phyloP scores from a whole-genome alignment of 2,329 filamentous ascomycete genomes.

The Beauveria caledonica region DNA sequence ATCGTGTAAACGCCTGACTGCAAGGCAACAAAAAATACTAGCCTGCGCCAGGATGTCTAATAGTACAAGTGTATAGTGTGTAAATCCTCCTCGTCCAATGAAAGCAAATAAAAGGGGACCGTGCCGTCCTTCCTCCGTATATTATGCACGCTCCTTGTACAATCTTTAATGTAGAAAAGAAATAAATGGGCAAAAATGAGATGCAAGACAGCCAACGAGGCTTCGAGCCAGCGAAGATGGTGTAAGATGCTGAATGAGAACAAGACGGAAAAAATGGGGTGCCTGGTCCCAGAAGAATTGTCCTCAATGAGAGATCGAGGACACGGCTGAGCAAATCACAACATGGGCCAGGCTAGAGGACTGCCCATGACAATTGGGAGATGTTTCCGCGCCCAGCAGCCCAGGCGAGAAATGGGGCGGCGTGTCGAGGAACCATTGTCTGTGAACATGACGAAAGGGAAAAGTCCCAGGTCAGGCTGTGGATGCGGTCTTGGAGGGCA shows the following conservation, averaged over 20 bases:
- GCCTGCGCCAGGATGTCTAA: not conserved
- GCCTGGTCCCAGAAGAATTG: not conserved
- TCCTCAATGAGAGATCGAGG: not conserved
- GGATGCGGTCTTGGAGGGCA: not conserved
- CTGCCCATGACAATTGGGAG: not conserved
- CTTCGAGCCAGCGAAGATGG: constrained; percentile 18
- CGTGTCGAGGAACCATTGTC: not conserved
- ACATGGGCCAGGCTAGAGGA: not conserved
- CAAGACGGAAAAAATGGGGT: not conserved
- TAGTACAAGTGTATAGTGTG: constrained; percentile 11
- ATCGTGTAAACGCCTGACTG: not conserved
- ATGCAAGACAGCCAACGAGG: not conserved
- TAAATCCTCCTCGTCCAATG: constrained; percentile 2
- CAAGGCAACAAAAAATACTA: not conserved
- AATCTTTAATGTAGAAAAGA: not conserved
- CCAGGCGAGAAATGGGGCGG: not conserved
- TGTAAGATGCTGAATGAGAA: not conserved
- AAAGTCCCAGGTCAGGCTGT: not conserved
- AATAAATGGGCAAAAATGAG: not conserved
- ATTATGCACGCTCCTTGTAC: constrained; percentile 12
- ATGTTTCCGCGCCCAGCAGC: not conserved
- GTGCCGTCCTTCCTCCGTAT: not conserved
- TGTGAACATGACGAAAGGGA: not conserved
- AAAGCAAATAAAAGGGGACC: not conserved
- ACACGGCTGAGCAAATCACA: not conserved